Evolutionary conservation across 495 filamentous ascomycete genomes (phyloP), one percentile per base, ranked within the genome.

Genomic region (Daldinia loculata): DNA sequence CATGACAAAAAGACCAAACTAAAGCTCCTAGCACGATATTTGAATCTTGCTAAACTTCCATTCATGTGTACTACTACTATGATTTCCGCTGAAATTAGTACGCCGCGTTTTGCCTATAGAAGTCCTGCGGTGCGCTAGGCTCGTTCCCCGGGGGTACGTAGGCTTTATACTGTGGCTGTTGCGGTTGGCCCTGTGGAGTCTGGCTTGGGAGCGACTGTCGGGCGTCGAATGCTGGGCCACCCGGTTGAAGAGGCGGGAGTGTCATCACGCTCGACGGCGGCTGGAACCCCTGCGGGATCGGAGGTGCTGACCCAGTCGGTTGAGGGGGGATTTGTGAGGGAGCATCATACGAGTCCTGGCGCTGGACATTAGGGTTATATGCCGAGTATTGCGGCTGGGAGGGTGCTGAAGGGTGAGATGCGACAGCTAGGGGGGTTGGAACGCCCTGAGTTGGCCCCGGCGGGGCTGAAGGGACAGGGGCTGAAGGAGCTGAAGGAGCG

Each of bases 181-280:
- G 63, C 8, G 30, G 60, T 15, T 52, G 60, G 19, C 56, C 45
- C 24, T 50, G 61, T 14, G 17, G n/a, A 6, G 57, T 2, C 60
- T 83, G 75, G 58, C 83, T 82, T 4, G 82, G 82, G 14, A 82
- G 70, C n/a, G 67, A 70, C 63, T 83, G 81, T 4, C 82, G 66
- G 1, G 78, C 70, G 27, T 84, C 81, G 61, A 81, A 85, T 3
- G 77, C 76, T 5, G 75, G 19, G 1, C 82, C 81, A 36, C 66
- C 62, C 1, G 79, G 81, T 24, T 81, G 79, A 59, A 81, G 66
- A 4, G 78, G 80, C 1, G 78, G 80, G 7, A 77, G 85, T 2
- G 84, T 77, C 53, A 82, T 74, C 17, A 81, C 70, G 26, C 78
- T 76, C 6, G 82, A 79, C 5, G 85, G 72, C 6, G 85, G 72